Percentiles rank a stretch among this genome's conserved stretches.
Conservation (phyloP, 768 basidiomycete genomes). For the Lentinula sp. region DNA sequence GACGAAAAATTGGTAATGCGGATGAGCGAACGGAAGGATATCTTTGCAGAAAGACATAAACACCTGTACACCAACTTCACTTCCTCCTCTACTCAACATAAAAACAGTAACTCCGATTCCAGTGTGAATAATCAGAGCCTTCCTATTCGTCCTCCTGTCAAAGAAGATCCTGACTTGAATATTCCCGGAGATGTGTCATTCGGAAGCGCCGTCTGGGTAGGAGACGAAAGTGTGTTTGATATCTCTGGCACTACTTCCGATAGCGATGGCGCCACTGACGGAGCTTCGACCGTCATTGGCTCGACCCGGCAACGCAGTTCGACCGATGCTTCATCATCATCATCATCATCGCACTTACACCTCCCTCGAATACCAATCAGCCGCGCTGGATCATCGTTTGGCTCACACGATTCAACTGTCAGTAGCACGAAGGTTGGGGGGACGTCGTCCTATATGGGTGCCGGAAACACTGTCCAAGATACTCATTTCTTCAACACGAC, state of each 20-base stretch:
- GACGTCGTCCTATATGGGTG: conserved; percentile 41
- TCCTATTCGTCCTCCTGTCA: neutral
- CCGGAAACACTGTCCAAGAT: conserved; percentile 62
- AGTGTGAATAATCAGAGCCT: neutral
- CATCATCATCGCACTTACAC: conserved; percentile 36
- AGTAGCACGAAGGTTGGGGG: conserved; percentile 19
- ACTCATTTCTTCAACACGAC: conserved; percentile 91
- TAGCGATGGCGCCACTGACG: conserved; percentile 34
- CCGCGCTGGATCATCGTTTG: conserved; percentile 1
- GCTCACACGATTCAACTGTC: conserved; percentile 26
- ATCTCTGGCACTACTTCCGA: conserved; percentile 35
- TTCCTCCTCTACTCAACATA: conserved; percentile 24
- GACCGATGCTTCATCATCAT: conserved; percentile 69
- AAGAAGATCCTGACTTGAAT: conserved; percentile 14
- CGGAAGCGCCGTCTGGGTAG: conserved; percentile 82
- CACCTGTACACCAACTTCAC: conserved; percentile 12
- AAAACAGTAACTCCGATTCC: conserved; percentile 41
- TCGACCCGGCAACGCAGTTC: conserved; percentile 51
- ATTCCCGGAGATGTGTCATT: conserved; percentile 73
- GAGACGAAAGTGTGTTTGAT: conserved; percentile 59
- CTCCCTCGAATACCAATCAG: conserved; percentile 5
- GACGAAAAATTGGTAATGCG: conserved; percentile 88
- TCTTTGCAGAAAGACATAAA: conserved; percentile 82
- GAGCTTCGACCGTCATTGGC: conserved; percentile 31
- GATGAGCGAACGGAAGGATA: conserved; percentile 83